These are phyloP conservation scores for Davidsoniella australis DNA, from an alignment of 2,329 filamentous ascomycete species.

Conservation along the genomic window DNA sequence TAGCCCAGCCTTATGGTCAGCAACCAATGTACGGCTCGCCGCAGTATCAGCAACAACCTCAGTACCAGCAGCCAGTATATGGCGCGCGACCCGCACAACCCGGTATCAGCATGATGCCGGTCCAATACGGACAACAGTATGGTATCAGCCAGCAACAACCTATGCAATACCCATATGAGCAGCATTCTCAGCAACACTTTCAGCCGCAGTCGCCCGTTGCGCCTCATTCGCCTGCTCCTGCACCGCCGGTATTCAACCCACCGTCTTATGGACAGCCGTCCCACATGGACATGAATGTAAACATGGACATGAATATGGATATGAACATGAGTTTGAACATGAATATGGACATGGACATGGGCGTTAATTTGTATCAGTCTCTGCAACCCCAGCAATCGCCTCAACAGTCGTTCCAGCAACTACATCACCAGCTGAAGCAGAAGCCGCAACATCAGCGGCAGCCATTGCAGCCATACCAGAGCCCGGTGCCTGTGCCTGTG, in stretches of 20 bases:
- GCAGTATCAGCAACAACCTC: conserved; percentile 19
- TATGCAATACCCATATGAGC: conserved; percentile 7
- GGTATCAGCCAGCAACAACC: conserved; percentile 4
- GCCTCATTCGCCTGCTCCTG: neutral
- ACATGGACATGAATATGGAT: conserved; percentile 19
- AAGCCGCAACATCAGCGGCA: conserved; percentile 13
- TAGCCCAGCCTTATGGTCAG: conserved; percentile 14
- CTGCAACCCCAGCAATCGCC: conserved; percentile 16
- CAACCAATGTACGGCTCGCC: conserved; percentile 9
- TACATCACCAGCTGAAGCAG: conserved; percentile 17
- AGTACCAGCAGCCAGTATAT: conserved; percentile 14
- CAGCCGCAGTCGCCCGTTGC: conserved; percentile 1
- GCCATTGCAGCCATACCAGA: conserved; percentile 10
- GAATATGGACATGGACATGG: conserved; percentile 7
- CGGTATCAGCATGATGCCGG: conserved; percentile 16
- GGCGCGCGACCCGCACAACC: conserved; percentile 11
- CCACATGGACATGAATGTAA: conserved; percentile 15
- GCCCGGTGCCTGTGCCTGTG: neutral
- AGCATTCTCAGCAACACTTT: conserved; percentile 4
- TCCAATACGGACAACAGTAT: conserved; percentile 9
- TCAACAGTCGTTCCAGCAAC: conserved; percentile 18
- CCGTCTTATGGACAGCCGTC: conserved; percentile 23
- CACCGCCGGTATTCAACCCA: neutral
- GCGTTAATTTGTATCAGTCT: conserved; percentile 1
- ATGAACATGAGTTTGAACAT: conserved; percentile 15